A percentile compares a stretch with the other conserved stretches of the same genome.
These are phyloP conservation scores for Gastrodia elata DNA, from an alignment of 106 monocot genomes.

Conservation along the genomic window DNA sequence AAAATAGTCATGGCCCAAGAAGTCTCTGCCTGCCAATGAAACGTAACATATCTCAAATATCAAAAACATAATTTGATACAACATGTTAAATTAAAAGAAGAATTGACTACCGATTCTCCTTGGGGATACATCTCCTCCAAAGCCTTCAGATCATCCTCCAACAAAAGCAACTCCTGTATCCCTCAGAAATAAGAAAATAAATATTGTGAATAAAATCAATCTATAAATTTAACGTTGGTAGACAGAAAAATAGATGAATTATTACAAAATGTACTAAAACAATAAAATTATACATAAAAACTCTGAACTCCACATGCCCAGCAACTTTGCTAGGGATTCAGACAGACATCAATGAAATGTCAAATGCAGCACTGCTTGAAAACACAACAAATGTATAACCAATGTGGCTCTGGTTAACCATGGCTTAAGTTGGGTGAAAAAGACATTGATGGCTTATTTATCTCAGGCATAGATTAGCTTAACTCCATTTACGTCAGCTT, in stretches of 20 bases:
- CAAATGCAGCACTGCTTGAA: not conserved
- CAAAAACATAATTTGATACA: not conserved
- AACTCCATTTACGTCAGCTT: too few species aligned
- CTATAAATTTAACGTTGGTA: not conserved
- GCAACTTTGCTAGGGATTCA: not conserved
- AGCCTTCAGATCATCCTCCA: conserved; percentile 94
- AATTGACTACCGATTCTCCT: conserved; percentile 65
- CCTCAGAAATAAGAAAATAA: not conserved
- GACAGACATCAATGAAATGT: not conserved
- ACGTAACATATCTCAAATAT: conserved; percentile 10
- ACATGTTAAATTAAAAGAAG: not conserved
- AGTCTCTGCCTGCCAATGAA: conserved; percentile 73
- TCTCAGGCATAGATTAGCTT: too few species aligned
- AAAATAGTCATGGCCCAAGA: conserved; percentile 92
- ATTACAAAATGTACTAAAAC: not conserved
- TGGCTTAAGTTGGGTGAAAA: too few species aligned
- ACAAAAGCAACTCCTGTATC: conserved; percentile 70
- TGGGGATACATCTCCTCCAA: conserved; percentile 99
- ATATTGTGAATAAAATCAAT: not conserved
- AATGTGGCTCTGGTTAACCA: too few species aligned
- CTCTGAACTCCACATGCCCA: not conserved
- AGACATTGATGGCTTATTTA: too few species aligned
- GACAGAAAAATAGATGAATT: not conserved
- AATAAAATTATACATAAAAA: conserved; percentile 3
- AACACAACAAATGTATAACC: not conserved